Percentiles rank a stretch among this genome's conserved stretches.
phyloP scores from a whole-genome alignment of 2,329 filamentous ascomycete genomes.

The Trichoderma harzianum region DNA sequence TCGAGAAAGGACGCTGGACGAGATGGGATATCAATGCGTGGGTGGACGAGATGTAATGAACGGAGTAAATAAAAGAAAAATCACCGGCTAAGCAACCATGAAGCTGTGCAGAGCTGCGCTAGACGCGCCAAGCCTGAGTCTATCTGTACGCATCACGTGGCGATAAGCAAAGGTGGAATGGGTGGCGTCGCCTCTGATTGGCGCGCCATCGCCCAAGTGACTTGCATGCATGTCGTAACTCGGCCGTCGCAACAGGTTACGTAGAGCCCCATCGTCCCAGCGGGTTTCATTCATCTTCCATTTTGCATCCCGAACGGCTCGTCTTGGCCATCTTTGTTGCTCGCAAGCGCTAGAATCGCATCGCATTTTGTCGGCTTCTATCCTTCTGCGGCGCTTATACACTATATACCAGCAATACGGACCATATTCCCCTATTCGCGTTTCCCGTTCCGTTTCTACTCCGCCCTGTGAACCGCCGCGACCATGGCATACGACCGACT shows the following conservation, averaged over 20 bases:
- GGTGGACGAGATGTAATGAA: neutral
- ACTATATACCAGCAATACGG: neutral
- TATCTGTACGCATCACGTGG: constrained; percentile 29
- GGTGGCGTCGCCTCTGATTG: constrained; percentile 19
- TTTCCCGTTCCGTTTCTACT: neutral
- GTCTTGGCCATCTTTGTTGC: neutral
- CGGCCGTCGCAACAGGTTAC: constrained; percentile 26
- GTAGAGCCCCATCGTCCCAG: constrained; percentile 23
- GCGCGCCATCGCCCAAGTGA: constrained; percentile 17
- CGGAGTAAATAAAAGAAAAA: constrained; percentile 34
- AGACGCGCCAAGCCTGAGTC: constrained; percentile 23
- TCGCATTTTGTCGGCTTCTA: neutral
- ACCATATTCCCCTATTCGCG: neutral
- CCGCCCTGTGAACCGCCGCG: neutral
- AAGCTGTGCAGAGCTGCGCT: constrained; percentile 4
- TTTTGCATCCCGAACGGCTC: neutral
- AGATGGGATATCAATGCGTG: neutral
- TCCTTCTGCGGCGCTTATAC: neutral
- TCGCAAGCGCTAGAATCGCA: constrained; percentile 16
- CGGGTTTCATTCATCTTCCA: neutral
- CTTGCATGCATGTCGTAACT: constrained; percentile 5
- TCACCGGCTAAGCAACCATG: constrained; percentile 32
- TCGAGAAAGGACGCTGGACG: neutral
- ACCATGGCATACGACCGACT: constrained; percentile 89
- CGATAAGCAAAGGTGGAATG: constrained; percentile 22